These are phyloP conservation scores for Trichomonas tenax DNA, from an alignment of 208 protist genomes.

Conservation along the genomic window DNA sequence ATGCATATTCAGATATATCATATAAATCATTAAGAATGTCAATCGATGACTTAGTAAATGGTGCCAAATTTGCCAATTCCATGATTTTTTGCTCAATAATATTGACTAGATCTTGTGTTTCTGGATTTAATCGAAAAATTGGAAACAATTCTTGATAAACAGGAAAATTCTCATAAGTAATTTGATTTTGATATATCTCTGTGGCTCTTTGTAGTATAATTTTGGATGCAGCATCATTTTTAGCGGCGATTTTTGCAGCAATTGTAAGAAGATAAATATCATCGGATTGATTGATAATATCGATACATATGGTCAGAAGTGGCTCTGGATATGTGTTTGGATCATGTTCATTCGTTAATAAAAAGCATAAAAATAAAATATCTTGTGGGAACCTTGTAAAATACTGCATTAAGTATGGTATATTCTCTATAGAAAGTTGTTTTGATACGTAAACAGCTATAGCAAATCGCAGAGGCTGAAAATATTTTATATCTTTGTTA, in stretches of 20 bases:
- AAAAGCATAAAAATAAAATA: not conserved
- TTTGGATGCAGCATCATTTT: not conserved
- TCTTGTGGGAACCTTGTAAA: not conserved
- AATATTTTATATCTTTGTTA: not conserved
- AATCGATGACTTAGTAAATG: not conserved
- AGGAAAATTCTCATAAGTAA: not conserved
- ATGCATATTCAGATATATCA: not conserved
- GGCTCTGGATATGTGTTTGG: not conserved
- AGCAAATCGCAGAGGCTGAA: not conserved
- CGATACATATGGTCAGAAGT: not conserved
- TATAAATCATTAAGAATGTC: not conserved
- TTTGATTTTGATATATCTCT: not conserved
- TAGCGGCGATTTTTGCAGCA: not conserved
- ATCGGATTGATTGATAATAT: not conserved
- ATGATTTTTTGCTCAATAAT: not conserved
- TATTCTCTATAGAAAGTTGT: not conserved
- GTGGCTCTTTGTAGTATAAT: not conserved
- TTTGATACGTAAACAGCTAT: not conserved
- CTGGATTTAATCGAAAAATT: not conserved
- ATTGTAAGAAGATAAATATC: not conserved
- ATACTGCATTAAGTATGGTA: not conserved
- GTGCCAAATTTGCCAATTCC: not conserved
- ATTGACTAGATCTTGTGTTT: not conserved
- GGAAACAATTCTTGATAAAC: not conserved
- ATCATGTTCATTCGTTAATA: not conserved